phyloP scores from a whole-genome alignment of 768 basidiomycete species.

The Lyophyllum decastes region DNA sequence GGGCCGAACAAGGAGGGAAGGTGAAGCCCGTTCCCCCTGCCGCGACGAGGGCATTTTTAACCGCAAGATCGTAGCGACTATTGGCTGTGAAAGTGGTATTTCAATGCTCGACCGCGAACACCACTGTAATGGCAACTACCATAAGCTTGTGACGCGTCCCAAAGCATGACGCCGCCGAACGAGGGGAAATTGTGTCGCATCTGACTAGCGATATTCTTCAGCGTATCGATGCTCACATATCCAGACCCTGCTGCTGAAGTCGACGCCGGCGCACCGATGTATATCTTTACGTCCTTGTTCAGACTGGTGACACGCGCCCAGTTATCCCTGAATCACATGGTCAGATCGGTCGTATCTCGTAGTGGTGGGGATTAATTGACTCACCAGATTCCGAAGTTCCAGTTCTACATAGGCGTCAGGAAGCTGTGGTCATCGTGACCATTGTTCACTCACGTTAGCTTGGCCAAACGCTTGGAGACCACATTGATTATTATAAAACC shows the following conservation, averaged over 20 bases:
- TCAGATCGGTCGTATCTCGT: neutral
- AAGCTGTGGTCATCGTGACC: neutral
- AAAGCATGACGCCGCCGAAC: conserved; percentile 65
- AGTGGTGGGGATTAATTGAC: neutral
- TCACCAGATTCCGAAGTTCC: conserved; percentile 64
- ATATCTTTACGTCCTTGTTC: conserved; percentile 64
- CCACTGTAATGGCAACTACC: conserved; percentile 39
- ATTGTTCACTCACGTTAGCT: conserved; percentile 43
- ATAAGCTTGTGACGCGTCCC: conserved; percentile 50
- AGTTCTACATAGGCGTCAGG: conserved; percentile 42
- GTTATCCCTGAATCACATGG: conserved; percentile 46
- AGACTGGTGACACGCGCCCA: conserved; percentile 63
- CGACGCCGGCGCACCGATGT: conserved; percentile 66
- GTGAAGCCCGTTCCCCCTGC: conserved; percentile 73
- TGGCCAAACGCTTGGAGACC: conserved; percentile 48
- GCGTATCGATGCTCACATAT: conserved; percentile 50
- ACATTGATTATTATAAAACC: conserved; percentile 62
- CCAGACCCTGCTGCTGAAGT: conserved; percentile 57
- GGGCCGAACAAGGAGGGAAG: conserved; percentile 60
- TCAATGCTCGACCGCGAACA: neutral
- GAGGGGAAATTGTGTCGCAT: conserved; percentile 62
- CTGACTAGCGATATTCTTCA: conserved; percentile 46
- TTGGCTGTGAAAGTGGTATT: conserved; percentile 40
- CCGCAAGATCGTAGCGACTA: conserved; percentile 55
- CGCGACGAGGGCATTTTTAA: conserved; percentile 59